A percentile compares a stretch with the other conserved stretches of the same genome.
These are phyloP conservation scores for Reticulascus tulasneorum DNA, from an alignment of 2,329 filamentous ascomycete genomes.

Conservation along the genomic window DNA sequence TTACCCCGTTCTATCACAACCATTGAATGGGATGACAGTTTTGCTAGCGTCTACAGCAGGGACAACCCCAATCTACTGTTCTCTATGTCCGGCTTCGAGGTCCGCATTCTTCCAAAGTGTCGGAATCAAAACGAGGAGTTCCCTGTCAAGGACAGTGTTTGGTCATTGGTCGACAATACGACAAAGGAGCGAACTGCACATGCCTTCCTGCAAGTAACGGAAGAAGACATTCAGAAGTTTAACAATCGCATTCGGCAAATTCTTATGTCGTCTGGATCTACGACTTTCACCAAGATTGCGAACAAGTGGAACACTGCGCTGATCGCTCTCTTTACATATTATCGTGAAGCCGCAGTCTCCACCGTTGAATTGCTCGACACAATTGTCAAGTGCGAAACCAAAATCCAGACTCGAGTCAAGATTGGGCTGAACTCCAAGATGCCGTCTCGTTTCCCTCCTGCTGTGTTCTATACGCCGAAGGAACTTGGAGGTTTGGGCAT, in stretches of 20 bases:
- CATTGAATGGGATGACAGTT: slow-evolving; percentile 98
- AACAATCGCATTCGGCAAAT: slow-evolving; percentile 99
- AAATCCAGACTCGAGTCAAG: slow-evolving; percentile 98
- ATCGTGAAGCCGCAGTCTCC: slow-evolving; percentile 93
- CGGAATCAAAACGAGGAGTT: slow-evolving; percentile 96
- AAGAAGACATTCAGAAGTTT: slow-evolving; percentile 97
- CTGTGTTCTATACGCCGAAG: slow-evolving; percentile 98
- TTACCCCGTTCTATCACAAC: slow-evolving; percentile 92
- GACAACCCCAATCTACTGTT: slow-evolving; percentile 97
- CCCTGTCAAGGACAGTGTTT: slow-evolving; percentile 94
- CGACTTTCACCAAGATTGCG: slow-evolving; percentile 98
- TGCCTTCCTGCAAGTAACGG: slow-evolving; percentile 94
- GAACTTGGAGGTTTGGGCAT: slow-evolving; percentile 95
- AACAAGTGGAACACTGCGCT: slow-evolving; percentile 99
- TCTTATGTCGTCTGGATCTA: slow-evolving; percentile 98
- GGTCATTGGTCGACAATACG: slow-evolving; percentile 94
- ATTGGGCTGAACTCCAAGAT: slow-evolving; percentile 99
- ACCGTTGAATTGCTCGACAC: slow-evolving; percentile 92
- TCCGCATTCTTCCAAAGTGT: slow-evolving; percentile 91
- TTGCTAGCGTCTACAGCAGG: slow-evolving; percentile 94
- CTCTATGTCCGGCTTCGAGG: slow-evolving; percentile 97
- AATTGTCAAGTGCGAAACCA: slow-evolving; percentile 98
- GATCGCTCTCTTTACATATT: slow-evolving; percentile 97
- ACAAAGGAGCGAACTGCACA: slow-evolving; percentile 96
- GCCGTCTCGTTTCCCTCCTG: slow-evolving; percentile 96